A percentile compares a stretch with the other conserved stretches of the same genome.
These are phyloP conservation scores for Vitis hybrid DNA, from an alignment of 177 flowering plant species.

Conservation along the genomic window DNA sequence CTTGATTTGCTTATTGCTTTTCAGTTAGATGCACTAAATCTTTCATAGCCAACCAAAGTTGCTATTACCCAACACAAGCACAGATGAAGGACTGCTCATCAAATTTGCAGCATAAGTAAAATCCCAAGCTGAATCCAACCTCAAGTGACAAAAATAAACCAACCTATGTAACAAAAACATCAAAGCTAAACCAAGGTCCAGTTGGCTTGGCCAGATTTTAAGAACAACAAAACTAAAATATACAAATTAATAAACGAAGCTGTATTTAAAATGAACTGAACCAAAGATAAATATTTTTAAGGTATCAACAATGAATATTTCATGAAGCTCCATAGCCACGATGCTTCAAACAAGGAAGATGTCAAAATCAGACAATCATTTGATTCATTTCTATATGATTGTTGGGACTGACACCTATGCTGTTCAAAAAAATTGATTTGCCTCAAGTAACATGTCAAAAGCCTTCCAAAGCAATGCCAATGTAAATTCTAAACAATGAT, in stretches of 20 bases:
- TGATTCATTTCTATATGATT: neutral
- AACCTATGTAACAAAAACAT: neutral
- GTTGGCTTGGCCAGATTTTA: neutral
- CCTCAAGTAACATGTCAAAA: neutral
- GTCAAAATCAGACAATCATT: neutral
- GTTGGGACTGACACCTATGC: neutral
- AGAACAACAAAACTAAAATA: neutral
- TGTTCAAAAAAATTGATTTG: neutral
- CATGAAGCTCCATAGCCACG: neutral
- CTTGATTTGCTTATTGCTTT: neutral
- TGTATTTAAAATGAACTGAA: neutral
- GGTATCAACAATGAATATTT: neutral
- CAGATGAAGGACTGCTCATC: neutral
- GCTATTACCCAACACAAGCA: neutral
- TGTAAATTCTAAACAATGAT: neutral
- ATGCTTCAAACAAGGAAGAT: neutral
- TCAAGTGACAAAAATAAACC: neutral
- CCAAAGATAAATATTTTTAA: neutral
- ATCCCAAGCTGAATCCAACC: neutral
- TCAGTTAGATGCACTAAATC: neutral
- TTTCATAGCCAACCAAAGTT: too few relatives aligned
- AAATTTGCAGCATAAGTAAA: neutral
- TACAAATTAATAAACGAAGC: neutral
- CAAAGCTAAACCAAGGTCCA: neutral
- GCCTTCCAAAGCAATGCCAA: neutral